Conservation (phyloP, 257 asterid species). For the Hygrophila difformis region DNA sequence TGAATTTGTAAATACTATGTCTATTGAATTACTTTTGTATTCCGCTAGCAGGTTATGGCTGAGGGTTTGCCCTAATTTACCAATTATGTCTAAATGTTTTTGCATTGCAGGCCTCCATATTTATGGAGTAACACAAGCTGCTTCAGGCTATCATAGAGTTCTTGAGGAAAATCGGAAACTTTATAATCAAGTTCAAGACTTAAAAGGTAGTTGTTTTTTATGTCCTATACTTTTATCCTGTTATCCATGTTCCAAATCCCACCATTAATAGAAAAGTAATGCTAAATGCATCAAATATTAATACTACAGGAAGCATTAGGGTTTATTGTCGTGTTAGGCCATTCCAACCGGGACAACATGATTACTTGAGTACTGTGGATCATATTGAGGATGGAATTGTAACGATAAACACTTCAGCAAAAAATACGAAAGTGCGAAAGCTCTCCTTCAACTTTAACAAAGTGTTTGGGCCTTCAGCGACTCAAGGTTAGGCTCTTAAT, state of each 20-base stretch:
- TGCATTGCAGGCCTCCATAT: conserved; percentile 59
- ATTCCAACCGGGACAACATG: conserved; percentile 55
- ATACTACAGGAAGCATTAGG: conserved; percentile 75
- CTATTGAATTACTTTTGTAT: conserved; percentile 7
- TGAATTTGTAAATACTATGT: conserved; percentile 7
- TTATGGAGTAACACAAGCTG: conserved; percentile 89
- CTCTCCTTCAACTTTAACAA: conserved; percentile 84
- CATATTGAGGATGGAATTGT: conserved; percentile 83
- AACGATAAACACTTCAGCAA: conserved; percentile 50
- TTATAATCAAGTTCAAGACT: conserved; percentile 98
- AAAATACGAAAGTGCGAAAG: conserved; percentile 63
- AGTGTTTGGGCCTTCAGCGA: conserved; percentile 81
- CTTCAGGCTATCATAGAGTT: conserved; percentile 92
- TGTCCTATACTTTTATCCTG: neutral
- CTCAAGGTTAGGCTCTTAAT: conserved; percentile 59
- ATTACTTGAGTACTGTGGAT: conserved; percentile 53
- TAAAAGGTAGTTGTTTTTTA: conserved; percentile 57
- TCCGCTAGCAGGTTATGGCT: neutral
- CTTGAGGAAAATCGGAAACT: conserved; percentile 94
- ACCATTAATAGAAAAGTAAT: no score
- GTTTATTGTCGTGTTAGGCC: conserved; percentile 97
- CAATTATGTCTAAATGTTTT: neutral
- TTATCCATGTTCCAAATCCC: neutral
- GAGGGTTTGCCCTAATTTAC: neutral
- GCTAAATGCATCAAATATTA: no score